Evolutionary conservation across 305 asterid genomes (phyloP), one percentile per base, ranked within the genome.

Genomic region (Fraxinus greggii): DNA sequence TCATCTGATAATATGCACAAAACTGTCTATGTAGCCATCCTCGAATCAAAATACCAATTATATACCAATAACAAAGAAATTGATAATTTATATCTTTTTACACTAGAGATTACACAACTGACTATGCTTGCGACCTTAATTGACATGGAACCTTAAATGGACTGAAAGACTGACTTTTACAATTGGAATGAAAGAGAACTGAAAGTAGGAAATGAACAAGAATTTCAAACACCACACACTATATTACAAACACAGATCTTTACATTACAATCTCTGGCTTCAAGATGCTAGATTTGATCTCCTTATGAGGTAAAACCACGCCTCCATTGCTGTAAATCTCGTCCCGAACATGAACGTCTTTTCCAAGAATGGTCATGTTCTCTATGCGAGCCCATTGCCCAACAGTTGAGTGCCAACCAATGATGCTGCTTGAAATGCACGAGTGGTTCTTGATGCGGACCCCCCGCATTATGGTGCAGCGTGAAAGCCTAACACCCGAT

Each of bases 361-460:
- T 98, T 77, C 98, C 98, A 31, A 95, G 88, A 73, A 95, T 93
- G 65, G 98, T 95, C 98, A 95, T 93, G 86, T 95, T 95, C 88
- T 93, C 98, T 59, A 93, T 97, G n/a, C 97, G 94, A 76, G 97
- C 97, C 98, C 98, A 95, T 76, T 92, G 97, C 36, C 98, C 98
- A 13, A 93, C 92, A 0, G 98, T 93, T 2, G 98, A 95, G 85
- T 93, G 98, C 98, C 98, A 93, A 7, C 98, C 98, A 4, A 95
- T 90, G 69, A 95, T 95, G 84, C 98, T 92, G 26, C 95, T 89
- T 2, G 97, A 90, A 75, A 95, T 83, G 87, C 98, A 95, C 0
- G 98, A 89, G 0, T 95, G 98, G 54, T 90, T 95, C 93, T 95
- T 95, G 75, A 95, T 40, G 48, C 48, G 48, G 48, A 40, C 48